Evolutionary conservation across 108 stramenopile genomes (phyloP), one percentile per base, ranked within the genome.

Genomic region (Cyclotella sp.): DNA sequence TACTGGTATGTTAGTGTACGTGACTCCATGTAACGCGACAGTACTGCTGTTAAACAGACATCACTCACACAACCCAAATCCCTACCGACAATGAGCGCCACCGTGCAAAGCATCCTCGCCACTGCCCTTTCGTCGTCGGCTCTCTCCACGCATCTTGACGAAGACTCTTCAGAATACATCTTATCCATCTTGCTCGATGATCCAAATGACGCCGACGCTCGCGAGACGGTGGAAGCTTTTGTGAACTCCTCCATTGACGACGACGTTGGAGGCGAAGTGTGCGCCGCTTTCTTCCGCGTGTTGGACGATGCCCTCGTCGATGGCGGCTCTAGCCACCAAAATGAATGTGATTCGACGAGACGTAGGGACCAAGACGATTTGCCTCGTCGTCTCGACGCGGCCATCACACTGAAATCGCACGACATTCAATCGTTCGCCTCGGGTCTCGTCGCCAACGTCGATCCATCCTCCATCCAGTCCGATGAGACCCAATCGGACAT

Each of bases 91-190:
- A 61, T 61, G 60, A n/a, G 30, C 60, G 60, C 60, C 60, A 30
- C 5, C 42, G 43, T 64, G 13, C 43, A 30, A 49, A 24, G 58
- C 41, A 69, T 74, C 29, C 73, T 81, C 47, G 42, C 68, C 62
- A 27, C 65, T 45, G 68, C 79, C 52, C 72, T 81, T 24, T 61
- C 68, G 2, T 74, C 72, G 0, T 71, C 71, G 0, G 34, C 68
- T 42, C 79, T 81, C 61, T 62, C 79, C 42, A 9, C n/a, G 1
- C 73, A 81, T 62, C 79, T 88, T 21, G 90, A 91, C 76, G 85
- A 89, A 60, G 90, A 91, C 77, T 76, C 87, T 0, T 70, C 74
- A 21, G 87, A 87, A 63, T 91, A 91, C 68, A 83, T 91, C 54
- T 54, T 79, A 12, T 89, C 88, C 21, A 70, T 89, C 28, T 60